Percentiles rank a stretch among this genome's conserved stretches.
These are phyloP conservation scores for Phaffomyces thermotolerans DNA, from an alignment of 805 yeast species.

Conservation along the genomic window DNA sequence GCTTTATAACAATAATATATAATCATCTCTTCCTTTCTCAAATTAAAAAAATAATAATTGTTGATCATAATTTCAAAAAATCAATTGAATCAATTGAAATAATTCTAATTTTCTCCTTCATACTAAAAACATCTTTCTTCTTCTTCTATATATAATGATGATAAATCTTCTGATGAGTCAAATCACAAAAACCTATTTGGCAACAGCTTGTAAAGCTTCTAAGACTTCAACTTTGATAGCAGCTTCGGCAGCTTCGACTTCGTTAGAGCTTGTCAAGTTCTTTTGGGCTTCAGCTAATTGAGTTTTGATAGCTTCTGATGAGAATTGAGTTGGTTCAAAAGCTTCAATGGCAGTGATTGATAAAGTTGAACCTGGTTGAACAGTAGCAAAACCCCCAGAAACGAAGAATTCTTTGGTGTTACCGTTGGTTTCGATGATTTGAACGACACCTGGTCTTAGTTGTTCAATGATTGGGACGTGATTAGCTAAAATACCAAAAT, in stretches of 20 bases:
- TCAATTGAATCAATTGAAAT: neutral
- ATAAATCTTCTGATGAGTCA: neutral
- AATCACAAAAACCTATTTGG: slow-evolving; percentile 41
- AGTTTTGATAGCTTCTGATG: slow-evolving; percentile 67
- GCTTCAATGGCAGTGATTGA: slow-evolving; percentile 95
- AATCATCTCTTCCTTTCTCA: too few species aligned
- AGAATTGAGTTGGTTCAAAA: slow-evolving; percentile 81
- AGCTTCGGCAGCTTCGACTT: slow-evolving; percentile 88
- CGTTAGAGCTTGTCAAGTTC: slow-evolving; percentile 79
- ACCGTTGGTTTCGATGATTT: slow-evolving; percentile 73
- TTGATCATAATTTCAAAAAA: too few species aligned
- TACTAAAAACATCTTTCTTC: neutral
- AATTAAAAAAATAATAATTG: too few species aligned
- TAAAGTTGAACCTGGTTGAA: slow-evolving; percentile 88
- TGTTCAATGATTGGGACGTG: slow-evolving; percentile 98
- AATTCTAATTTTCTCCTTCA: neutral
- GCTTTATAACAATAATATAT: neutral
- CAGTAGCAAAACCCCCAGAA: slow-evolving; percentile 94
- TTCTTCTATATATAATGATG: neutral
- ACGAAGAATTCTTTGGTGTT: slow-evolving; percentile 76
- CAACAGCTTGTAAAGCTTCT: slow-evolving; percentile 84
- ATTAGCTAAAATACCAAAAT: slow-evolving; percentile 92
- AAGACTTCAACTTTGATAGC: slow-evolving; percentile 92
- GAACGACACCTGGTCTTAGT: slow-evolving; percentile 91
- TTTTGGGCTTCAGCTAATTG: slow-evolving; percentile 91